Evolutionary conservation across 192 early-diverging fungal genomes (phyloP).

Genomic region (Coemansia nantahalensis): DNA sequence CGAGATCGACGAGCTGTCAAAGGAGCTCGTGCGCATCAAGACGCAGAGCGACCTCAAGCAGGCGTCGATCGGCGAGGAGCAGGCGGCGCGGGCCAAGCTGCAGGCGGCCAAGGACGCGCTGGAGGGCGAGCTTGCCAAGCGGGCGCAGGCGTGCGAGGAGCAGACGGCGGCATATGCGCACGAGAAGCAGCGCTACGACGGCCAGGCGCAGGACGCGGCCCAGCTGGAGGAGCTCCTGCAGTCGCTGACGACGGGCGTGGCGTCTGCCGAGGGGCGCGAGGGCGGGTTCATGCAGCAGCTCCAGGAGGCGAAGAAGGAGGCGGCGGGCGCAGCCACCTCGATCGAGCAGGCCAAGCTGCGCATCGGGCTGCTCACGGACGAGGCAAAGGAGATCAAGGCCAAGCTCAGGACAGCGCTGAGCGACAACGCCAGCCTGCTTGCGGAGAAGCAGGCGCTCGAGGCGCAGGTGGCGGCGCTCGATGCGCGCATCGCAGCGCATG

Average conservation of each 20-base stretch:
- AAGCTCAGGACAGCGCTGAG: constrained; percentile 66
- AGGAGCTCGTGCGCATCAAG: constrained; percentile 75
- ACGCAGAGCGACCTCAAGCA: constrained; percentile 83
- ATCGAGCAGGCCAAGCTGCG: constrained; percentile 83
- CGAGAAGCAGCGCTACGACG: constrained; percentile 49
- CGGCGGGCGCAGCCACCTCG: constrained; percentile 60
- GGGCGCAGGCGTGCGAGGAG: constrained; percentile 15
- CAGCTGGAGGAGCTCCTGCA: constrained; percentile 81
- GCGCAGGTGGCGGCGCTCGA: constrained; percentile 16
- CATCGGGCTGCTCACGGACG: constrained; percentile 69
- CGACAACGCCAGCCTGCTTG: constrained; percentile 63
- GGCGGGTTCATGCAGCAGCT: constrained; percentile 96
- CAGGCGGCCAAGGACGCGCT: constrained; percentile 29
- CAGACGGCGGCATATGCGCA: constrained; percentile 31
- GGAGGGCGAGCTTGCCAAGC: constrained; percentile 36
- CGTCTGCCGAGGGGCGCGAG: constrained; percentile 88
- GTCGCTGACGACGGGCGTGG: constrained; percentile 90
- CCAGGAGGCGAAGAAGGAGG: constrained; percentile 69
- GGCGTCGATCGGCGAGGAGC: constrained; percentile 76
- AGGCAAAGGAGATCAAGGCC: constrained; percentile 65
- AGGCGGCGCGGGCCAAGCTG: constrained; percentile 28
- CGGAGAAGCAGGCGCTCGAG: constrained; percentile 31
- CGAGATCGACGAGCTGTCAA: constrained; percentile 70
- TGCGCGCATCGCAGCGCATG: constrained; percentile 21
- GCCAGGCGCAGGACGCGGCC: constrained; percentile 33